Evolutionary conservation across 768 basidiomycete genomes (phyloP).

Genomic region (Phaeotremella fagi): DNA sequence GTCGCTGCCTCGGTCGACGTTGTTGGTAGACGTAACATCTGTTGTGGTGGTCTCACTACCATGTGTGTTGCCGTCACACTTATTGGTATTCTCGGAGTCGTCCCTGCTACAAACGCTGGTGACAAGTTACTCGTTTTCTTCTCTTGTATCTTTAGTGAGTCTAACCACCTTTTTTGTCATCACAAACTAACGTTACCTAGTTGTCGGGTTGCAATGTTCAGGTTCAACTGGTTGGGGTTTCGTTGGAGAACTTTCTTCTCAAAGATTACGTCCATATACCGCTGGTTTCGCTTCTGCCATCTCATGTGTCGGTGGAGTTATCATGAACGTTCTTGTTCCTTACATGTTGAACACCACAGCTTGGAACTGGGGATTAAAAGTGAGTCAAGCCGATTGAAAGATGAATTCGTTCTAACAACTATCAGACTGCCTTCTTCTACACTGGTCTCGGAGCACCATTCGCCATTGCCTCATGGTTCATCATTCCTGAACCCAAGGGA

Average conservation of each 20-base stretch:
- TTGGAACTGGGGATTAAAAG: not conserved
- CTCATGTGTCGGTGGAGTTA: conserved; percentile 16
- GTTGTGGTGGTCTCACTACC: too few relatives aligned
- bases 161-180: too few relatives aligned
- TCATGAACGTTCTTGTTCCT: conserved; percentile 20
- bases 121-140: too few relatives aligned
- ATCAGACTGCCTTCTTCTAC: too few relatives aligned
- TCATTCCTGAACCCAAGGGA: too few relatives aligned
- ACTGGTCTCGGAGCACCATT: too few relatives aligned
- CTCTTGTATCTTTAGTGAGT: too few relatives aligned
- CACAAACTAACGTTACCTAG: conserved; percentile 3
- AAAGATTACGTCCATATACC: conserved; percentile 15
- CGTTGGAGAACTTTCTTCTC: conserved; percentile 16
- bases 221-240: conserved; percentile 17
- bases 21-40: conserved; percentile 19
- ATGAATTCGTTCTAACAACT: too few relatives aligned
- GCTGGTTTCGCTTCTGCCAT: conserved; percentile 22
- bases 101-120: too few relatives aligned
- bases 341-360: conserved; percentile 6
- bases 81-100: conserved; percentile 20
- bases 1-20: conserved; percentile 16
- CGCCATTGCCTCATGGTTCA: too few relatives aligned
- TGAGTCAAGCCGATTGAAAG: too few relatives aligned
- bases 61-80: too few relatives aligned
- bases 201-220: conserved; percentile 1